Evolutionary conservation across 176 grass and related monocot species (phyloP), one percentile per base, ranked within the genome.

Genomic region (Oryza nivara): DNA sequence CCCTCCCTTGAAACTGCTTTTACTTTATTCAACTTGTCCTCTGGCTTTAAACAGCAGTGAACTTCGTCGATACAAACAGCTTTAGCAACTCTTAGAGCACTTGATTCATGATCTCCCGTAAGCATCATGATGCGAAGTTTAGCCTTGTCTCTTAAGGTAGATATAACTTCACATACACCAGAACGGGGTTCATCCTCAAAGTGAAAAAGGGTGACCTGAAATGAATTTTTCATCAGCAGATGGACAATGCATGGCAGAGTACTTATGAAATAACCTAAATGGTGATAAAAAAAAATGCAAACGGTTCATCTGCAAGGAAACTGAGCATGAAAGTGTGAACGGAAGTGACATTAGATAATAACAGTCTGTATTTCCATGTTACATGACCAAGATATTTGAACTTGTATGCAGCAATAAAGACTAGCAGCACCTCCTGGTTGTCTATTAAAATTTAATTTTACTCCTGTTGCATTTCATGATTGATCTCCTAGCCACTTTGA

Each of bases 91-190:
- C 96, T 91, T 40, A 9, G 58, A 80, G 96, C 93, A 87, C 96
- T 98, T 72, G 88, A 98, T 87, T 98, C 89, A 80, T 98, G 96
- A 74, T 98, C 96, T 73, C 96, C 93, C 65, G 93, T 98, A 43
- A 98, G 89, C 93, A 98, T 98, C 96, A 98, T 93, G 77, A 98
- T 89, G 54, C 70, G 87, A 90, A 98, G 92, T 81, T 92, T 95
- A 72, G 82, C 96, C 49, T 90, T 95, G 48, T 95, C 77, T 84
- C 86, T 91, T 77, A 98, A 89, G 30, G 89, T 95, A 66, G 88
- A 93, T 93, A 98, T 95, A 73, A 98, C 93, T 88, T 98, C 96
- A 78, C 73, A 74, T 68, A 92, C 87, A 90, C 91, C 89, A 72
- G 76, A 17, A 20, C 93, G 89, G 7, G 96, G 92, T 82, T 98